These are phyloP conservation scores for Plasmodium gallinaceum DNA, from an alignment of 169 alveolate genomes.

Conservation along the genomic window DNA sequence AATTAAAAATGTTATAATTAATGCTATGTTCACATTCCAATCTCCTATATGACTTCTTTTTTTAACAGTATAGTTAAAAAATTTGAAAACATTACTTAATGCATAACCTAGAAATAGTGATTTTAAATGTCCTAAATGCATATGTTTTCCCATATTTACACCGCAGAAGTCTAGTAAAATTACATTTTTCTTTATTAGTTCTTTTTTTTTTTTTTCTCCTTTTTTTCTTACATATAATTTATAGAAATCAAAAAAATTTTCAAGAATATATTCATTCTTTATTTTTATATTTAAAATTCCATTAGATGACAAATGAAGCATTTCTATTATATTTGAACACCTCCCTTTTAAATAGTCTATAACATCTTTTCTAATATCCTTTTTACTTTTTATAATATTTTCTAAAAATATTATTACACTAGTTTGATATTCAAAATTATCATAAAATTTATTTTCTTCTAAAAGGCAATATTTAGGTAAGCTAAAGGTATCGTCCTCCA, in stretches of 20 bases:
- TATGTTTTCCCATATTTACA: slow-evolving; percentile 83
- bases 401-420: slow-evolving; percentile 53
- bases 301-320: slow-evolving; percentile 8
- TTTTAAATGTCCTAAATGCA: slow-evolving; percentile 86
- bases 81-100: slow-evolving; percentile 79
- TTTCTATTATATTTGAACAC: slow-evolving; percentile 2
- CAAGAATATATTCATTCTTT: slow-evolving; percentile 3
- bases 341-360: neutral
- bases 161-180: slow-evolving; percentile 84
- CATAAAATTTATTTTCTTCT: slow-evolving; percentile 50
- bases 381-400: neutral
- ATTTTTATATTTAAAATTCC: slow-evolving; percentile 40
- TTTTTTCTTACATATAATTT: neutral
- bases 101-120: slow-evolving; percentile 84
- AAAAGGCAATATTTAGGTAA: slow-evolving; percentile 45
- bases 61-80: slow-evolving; percentile 75
- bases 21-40: slow-evolving; percentile 77
- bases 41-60: slow-evolving; percentile 85
- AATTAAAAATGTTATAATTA: slow-evolving; percentile 38
- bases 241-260: neutral
- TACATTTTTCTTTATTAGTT: neutral
- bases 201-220: neutral
- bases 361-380: slow-evolving; percentile 7
- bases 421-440: slow-evolving; percentile 48
- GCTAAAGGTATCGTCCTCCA: slow-evolving; percentile 2